Conservation (phyloP, 2,329 filamentous ascomycete species). For the Aureobasidium pullulans region DNA sequence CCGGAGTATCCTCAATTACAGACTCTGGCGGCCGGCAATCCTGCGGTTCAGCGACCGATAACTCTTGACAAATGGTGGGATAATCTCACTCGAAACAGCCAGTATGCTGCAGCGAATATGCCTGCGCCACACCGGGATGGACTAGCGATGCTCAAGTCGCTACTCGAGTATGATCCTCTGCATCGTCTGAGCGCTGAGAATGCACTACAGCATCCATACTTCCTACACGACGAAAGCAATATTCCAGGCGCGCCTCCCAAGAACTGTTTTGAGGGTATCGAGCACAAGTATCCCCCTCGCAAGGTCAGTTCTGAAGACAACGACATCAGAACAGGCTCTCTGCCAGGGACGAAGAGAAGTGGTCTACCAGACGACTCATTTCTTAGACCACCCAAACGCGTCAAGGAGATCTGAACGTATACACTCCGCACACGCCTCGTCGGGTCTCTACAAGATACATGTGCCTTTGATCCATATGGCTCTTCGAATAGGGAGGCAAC, state of each 20-base stretch:
- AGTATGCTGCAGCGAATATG: conserved; percentile 31
- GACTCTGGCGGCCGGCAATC: conserved; percentile 35
- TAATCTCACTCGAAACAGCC: conserved; percentile 40
- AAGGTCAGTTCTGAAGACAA: conserved; percentile 92
- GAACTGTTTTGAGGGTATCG: conserved; percentile 87
- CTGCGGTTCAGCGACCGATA: conserved; percentile 45
- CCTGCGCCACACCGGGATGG: conserved; percentile 53
- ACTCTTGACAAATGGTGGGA: conserved; percentile 63
- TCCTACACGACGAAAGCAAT: conserved; percentile 40
- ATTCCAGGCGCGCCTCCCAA: conserved; percentile 41
- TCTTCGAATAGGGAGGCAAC: too few species aligned
- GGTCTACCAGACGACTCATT: conserved; percentile 75
- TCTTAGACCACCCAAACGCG: conserved; percentile 48
- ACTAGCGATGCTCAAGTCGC: conserved; percentile 68
- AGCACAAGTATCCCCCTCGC: conserved; percentile 80
- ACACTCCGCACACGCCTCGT: background rate
- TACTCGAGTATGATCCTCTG: conserved; percentile 88
- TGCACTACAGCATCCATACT: conserved; percentile 87
- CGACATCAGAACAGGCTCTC: conserved; percentile 81
- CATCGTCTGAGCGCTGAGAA: conserved; percentile 81
- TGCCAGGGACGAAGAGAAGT: conserved; percentile 85
- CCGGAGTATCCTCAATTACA: conserved; percentile 59
- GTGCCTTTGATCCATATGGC: too few species aligned
- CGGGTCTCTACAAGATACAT: background rate
- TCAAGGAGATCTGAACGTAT: conserved; percentile 38